Evolutionary conservation across 2,329 filamentous ascomycete species (phyloP), one percentile per base, ranked within the genome.

Genomic region (Oidium heveae): DNA sequence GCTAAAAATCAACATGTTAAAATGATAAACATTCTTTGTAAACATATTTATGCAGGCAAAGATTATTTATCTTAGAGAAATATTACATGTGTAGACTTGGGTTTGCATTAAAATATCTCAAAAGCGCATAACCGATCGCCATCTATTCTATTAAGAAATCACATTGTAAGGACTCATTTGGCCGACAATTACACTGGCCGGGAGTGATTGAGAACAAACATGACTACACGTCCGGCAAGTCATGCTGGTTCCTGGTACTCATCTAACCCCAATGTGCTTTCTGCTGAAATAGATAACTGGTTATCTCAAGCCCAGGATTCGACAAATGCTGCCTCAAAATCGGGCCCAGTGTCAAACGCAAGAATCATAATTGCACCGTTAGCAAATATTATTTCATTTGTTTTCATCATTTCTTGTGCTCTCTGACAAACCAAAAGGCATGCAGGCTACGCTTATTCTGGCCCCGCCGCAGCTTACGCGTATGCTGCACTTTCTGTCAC

Each of bases 211-310:
- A 43, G 7, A 50, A 22, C 15, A 52, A 59, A 44, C 18, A 68
- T 68, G 66, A 61, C 62, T 1, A 67, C 61, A 16, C 70, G 81
- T 63, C 66, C 71, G 59, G 81, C 86, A 20, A 78, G 74, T 55
- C 91, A 96, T 66, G 87, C 89, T 22, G 84, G 85, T 41, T 82
- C 79, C 18, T 98, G 91, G 91, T 98, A 98, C 66, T 73, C 79
- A 7, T 73, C 73, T 52, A 72, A 79, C 56, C 69, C 74, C 6
- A 64, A 66, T 1, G 67, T 68, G n/a, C 76, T 96, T 53, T 75
- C 75, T 2, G 62, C 65, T 7, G 74, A 94, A 68, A 80, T 98
- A 5, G 78, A 91, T 56, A 67, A 68, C 52, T 94, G 79, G 74
- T 74, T 96, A n/a, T 70, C 69, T 39, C 70, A 75, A 39, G 88